These are phyloP conservation scores for Penstemon davidsonii DNA, from an alignment of 257 asterid genomes.

Conservation along the genomic window DNA sequence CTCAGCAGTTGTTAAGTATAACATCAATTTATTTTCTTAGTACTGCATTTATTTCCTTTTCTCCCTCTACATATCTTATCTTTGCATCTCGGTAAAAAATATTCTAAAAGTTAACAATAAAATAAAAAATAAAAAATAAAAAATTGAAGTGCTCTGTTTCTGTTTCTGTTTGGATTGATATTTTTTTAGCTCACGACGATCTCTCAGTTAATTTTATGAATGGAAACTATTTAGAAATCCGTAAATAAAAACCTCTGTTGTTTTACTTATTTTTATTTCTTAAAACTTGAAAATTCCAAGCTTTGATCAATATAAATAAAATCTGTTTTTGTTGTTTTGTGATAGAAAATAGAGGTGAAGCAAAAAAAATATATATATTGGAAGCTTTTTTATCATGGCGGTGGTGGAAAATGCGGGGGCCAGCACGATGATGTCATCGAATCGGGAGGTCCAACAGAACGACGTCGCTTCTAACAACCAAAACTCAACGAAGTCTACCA, in stretches of 20 bases:
- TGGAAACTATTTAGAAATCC: slow-evolving; percentile 48
- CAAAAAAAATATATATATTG: not conserved
- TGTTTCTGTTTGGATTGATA: slow-evolving; percentile 30
- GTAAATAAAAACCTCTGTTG: slow-evolving; percentile 26
- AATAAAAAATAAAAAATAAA: slow-evolving; percentile 31
- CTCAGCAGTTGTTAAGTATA: no score
- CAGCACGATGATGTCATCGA: slow-evolving; percentile 51
- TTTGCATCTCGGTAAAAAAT: not conserved
- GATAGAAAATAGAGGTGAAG: not conserved
- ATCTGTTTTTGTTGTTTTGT: slow-evolving; percentile 17
- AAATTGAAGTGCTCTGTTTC: slow-evolving; percentile 15
- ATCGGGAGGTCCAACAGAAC: slow-evolving; percentile 45
- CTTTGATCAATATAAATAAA: slow-evolving; percentile 36
- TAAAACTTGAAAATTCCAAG: not conserved
- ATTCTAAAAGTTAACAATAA: slow-evolving; percentile 20
- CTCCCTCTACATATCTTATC: slow-evolving; percentile 36
- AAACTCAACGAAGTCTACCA: slow-evolving; percentile 46
- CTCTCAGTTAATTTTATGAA: slow-evolving; percentile 31
- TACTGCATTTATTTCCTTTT: no score
- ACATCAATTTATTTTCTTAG: no score
- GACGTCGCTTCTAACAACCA: slow-evolving; percentile 46
- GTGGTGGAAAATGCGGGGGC: slow-evolving; percentile 76
- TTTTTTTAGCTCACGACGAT: slow-evolving; percentile 42
- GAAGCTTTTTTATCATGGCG: slow-evolving; percentile 64
- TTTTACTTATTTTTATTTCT: not conserved